These are phyloP conservation scores for Eucalyptus pauciflora DNA, from an alignment of 345 rosid species.

Conservation along the genomic window DNA sequence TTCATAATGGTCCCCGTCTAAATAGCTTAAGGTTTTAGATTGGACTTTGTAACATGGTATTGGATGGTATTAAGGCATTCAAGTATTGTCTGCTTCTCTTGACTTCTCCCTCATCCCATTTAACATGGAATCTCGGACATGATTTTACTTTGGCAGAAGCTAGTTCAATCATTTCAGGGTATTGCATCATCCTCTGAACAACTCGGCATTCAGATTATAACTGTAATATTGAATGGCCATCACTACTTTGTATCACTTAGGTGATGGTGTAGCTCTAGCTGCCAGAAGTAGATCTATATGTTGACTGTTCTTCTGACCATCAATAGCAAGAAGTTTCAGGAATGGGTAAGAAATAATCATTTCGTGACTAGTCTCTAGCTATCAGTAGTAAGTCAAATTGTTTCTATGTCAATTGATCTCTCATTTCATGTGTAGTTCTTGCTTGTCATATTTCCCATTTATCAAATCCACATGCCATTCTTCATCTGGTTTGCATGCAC, in stretches of 20 bases:
- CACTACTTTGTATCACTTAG: background rate
- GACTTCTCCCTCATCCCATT: background rate
- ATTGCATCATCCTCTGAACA: background rate
- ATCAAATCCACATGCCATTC: background rate
- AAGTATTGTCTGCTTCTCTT: background rate
- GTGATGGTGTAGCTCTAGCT: background rate
- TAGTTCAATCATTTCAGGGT: background rate
- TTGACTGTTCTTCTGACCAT: background rate
- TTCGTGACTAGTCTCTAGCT: background rate
- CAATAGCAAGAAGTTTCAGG: background rate
- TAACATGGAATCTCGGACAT: background rate
- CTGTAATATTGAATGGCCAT: background rate
- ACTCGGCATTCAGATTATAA: background rate
- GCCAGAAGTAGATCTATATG: background rate
- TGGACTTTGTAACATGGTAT: background rate
- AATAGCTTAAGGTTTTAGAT: background rate
- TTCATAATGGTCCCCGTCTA: background rate
- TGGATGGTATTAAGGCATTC: background rate
- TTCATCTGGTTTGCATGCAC: background rate
- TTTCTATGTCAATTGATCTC: background rate
- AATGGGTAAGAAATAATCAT: background rate
- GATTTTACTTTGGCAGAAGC: background rate
- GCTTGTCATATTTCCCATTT: background rate
- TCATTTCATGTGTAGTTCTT: background rate
- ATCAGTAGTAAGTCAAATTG: background rate